Evolutionary conservation across 108 stramenopile genomes (phyloP).

Genomic region (Thalassiosira profunda): DNA sequence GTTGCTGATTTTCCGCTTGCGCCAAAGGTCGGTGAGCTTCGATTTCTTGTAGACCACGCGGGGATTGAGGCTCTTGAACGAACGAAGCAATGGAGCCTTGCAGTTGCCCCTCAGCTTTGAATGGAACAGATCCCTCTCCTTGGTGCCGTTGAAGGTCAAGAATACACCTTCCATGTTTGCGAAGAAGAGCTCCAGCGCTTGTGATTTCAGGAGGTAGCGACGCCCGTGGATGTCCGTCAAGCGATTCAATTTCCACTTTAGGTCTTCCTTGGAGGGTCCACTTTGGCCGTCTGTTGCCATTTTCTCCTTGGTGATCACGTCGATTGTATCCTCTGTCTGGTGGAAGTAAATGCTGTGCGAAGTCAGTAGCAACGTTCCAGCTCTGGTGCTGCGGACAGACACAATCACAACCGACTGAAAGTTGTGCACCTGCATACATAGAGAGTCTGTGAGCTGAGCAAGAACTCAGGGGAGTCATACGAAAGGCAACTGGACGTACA

Average conservation of each 20-base stretch:
- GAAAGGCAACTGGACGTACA: too few relatives aligned
- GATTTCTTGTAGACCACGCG: constrained; percentile 75
- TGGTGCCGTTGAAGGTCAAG: constrained; percentile 81
- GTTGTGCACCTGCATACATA: too few relatives aligned
- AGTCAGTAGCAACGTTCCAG: constrained; percentile 77
- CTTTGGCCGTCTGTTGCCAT: constrained; percentile 23
- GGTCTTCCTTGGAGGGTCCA: constrained; percentile 30
- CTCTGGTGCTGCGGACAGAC: constrained; percentile 54
- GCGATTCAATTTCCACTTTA: constrained; percentile 76
- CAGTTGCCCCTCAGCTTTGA: constrained; percentile 78
- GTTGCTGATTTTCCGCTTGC: constrained; percentile 73
- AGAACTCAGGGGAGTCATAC: too few relatives aligned
- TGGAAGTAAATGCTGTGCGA: constrained; percentile 85
- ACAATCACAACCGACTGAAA: constrained; percentile 79
- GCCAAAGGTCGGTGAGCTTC: constrained; percentile 79
- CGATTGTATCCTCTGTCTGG: constrained; percentile 58
- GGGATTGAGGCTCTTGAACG: constrained; percentile 81
- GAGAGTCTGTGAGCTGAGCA: too few relatives aligned
- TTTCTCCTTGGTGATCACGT: constrained; percentile 77
- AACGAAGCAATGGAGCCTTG: constrained; percentile 84
- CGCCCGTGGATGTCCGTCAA: constrained; percentile 87
- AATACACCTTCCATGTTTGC: constrained; percentile 86
- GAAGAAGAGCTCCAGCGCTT: constrained; percentile 95
- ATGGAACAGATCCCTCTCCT: constrained; percentile 82
- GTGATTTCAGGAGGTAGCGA: constrained; percentile 91